These are phyloP conservation scores for Lactifluus hygrophoroides DNA, from an alignment of 768 basidiomycete genomes.

Conservation along the genomic window DNA sequence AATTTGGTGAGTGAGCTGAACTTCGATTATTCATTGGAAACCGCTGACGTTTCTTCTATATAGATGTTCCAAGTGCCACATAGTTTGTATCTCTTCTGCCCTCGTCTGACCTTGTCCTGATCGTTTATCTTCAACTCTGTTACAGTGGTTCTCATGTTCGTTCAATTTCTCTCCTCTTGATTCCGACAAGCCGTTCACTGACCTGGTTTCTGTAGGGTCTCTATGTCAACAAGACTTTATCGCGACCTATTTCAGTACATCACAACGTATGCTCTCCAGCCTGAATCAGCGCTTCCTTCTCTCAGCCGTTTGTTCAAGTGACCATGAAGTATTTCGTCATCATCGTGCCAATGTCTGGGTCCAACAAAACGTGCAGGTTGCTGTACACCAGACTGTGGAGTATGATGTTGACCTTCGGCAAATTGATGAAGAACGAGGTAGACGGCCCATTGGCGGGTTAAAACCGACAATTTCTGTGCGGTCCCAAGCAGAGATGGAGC, in stretches of 20 bases:
- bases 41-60: background rate
- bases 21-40: background rate
- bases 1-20: conserved; percentile 12
- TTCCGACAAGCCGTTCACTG: background rate
- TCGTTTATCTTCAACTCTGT: background rate
- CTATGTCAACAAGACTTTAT: conserved; percentile 17
- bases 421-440: conserved; percentile 1
- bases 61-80: conserved; percentile 21
- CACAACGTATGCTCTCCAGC: conserved; percentile 8
- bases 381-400: conserved; percentile 15
- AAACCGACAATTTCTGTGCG: conserved; percentile 3
- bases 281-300: conserved; percentile 1
- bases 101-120: background rate
- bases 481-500: conserved; percentile 12
- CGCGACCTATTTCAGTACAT: conserved; percentile 19
- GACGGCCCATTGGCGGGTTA: too few relatives aligned
- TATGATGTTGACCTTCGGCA: conserved; percentile 10
- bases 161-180: background rate
- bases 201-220: conserved; percentile 6
- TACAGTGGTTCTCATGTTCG: conserved; percentile 20
- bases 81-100: conserved; percentile 10
- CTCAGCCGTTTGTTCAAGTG: conserved; percentile 14
- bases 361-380: conserved; percentile 7
- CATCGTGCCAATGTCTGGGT: conserved; percentile 12
- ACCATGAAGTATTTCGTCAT: conserved; percentile 9